Evolutionary conservation across 805 yeast species (phyloP), one percentile per base, ranked within the genome.

Genomic region (Kregervanrija delftensis): DNA sequence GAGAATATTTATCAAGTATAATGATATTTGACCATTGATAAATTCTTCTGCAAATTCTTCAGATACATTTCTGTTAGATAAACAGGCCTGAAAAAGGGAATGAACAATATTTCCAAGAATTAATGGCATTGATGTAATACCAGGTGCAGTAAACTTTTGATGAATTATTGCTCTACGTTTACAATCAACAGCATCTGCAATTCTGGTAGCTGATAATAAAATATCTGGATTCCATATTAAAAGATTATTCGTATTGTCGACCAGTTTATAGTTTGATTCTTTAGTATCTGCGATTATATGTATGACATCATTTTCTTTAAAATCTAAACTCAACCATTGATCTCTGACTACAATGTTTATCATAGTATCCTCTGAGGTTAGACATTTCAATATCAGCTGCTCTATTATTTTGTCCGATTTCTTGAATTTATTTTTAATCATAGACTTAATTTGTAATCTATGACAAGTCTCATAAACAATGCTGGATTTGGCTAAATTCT

Each of bases 81-180:
- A 59, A 53, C 86, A 77, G 14, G 64, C 64, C 57, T 84, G 91
- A 51, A 93, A 79, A 1, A 91, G 61, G 39, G 76, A 76, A 61
- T 93, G 99, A 4, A 86, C 80, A 30, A 90, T 81, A 33, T 74
- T 80, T 8, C 99, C 99, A n/a, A 83, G 73, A 5, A 88, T 68
- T 50, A 89, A 64, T 0, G 85, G 81, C n/a, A 79, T 59, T 2
- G 79, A 71, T 10, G 76, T 64, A n/a, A 71, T 85, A 1, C 87
- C 86, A 0, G 86, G 82, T 37, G 78, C 75, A 16, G 72, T 69
- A 35, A 85, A 67, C 38, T 81, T 67, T 30, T 73, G 69, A 31
- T 69, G 66, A 4, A 91, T 61, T 0, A 86, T 80, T 0, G 91
- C 77, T 47, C 81, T 76, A 44, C 99, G 67, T 30, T 78, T 68